Percentiles rank a stretch among this genome's conserved stretches.
phyloP scores from a whole-genome alignment of 495 filamentous ascomycete genomes.

The Staphylotrichum tortipilum region DNA sequence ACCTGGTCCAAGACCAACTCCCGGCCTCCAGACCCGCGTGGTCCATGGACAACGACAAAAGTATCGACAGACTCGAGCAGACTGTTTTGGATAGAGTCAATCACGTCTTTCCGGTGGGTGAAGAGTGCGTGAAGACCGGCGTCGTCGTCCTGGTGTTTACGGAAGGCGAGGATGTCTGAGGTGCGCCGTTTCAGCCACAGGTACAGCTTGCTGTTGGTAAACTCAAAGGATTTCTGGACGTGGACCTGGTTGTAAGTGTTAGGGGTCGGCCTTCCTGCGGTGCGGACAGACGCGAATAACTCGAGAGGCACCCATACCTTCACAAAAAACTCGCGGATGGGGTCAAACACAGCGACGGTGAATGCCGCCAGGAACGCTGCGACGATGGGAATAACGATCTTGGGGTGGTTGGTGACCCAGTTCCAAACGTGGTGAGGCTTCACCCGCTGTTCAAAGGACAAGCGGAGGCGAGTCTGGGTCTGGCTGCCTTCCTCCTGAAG shows the following conservation, averaged over 20 bases:
- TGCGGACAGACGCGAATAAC: no score
- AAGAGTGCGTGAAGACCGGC: slow-evolving; percentile 72
- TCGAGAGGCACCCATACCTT: slow-evolving; percentile 28
- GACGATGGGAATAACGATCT: slow-evolving; percentile 74
- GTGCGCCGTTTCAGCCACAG: slow-evolving; percentile 76
- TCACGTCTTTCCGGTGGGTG: slow-evolving; percentile 74
- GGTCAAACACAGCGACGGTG: slow-evolving; percentile 88
- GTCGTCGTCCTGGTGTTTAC: slow-evolving; percentile 48
- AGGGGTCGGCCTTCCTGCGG: slow-evolving; percentile 8
- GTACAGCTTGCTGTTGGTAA: slow-evolving; percentile 60
- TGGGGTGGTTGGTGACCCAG: slow-evolving; percentile 82
- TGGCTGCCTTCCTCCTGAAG: slow-evolving; percentile 66
- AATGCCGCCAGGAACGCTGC: slow-evolving; percentile 74
- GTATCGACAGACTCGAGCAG: slow-evolving; percentile 79
- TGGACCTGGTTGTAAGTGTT: slow-evolving; percentile 45
- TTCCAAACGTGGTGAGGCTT: slow-evolving; percentile 73
- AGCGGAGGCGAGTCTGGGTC: slow-evolving; percentile 60
- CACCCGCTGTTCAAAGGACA: slow-evolving; percentile 71
- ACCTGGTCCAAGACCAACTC: slow-evolving; percentile 82
- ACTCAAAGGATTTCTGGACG: slow-evolving; percentile 65
- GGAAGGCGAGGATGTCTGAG: slow-evolving; percentile 52
- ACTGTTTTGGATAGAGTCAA: slow-evolving; percentile 76
- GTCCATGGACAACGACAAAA: slow-evolving; percentile 90
- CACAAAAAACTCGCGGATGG: slow-evolving; percentile 85
- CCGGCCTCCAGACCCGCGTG: slow-evolving; percentile 81